phyloP scores from a whole-genome alignment of 2,329 filamentous ascomycete genomes.

The Periconia sp. region DNA sequence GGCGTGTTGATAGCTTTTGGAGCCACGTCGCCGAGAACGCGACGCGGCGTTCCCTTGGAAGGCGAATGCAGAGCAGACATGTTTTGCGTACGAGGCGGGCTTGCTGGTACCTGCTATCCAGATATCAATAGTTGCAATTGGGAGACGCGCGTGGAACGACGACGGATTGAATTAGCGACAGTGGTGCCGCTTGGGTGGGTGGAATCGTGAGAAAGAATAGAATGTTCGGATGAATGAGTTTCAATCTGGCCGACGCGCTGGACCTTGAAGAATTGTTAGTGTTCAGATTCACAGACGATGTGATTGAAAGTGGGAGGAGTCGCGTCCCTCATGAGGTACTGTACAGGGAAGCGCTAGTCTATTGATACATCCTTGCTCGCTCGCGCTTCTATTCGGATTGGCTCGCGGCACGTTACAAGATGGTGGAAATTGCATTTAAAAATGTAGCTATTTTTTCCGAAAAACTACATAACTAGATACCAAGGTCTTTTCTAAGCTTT shows the following conservation, averaged over 20 bases:
- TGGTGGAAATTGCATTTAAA: too few relatives aligned
- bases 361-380: not conserved
- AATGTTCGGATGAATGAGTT: not conserved
- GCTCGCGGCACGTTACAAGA: not conserved
- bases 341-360: not conserved
- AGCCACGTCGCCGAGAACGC: constrained; percentile 38
- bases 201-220: not conserved
- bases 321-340: not conserved
- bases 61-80: constrained; percentile 31
- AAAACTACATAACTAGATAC: too few relatives aligned
- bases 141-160: not conserved
- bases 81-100: not conserved
- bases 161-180: not conserved
- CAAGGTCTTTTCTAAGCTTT: too few relatives aligned
- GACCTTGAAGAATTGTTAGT: not conserved
- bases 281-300: not conserved
- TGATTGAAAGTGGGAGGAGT: not conserved
- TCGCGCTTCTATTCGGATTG: not conserved
- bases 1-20: constrained; percentile 38
- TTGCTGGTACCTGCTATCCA: not conserved
- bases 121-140: not conserved
- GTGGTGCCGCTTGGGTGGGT: not conserved
- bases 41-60: constrained; percentile 33
- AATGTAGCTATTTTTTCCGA: too few relatives aligned
- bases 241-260: not conserved